Evolutionary conservation across 2,329 filamentous ascomycete genomes (phyloP), one percentile per base, ranked within the genome.

Genomic region (Fusarium bactridioides): DNA sequence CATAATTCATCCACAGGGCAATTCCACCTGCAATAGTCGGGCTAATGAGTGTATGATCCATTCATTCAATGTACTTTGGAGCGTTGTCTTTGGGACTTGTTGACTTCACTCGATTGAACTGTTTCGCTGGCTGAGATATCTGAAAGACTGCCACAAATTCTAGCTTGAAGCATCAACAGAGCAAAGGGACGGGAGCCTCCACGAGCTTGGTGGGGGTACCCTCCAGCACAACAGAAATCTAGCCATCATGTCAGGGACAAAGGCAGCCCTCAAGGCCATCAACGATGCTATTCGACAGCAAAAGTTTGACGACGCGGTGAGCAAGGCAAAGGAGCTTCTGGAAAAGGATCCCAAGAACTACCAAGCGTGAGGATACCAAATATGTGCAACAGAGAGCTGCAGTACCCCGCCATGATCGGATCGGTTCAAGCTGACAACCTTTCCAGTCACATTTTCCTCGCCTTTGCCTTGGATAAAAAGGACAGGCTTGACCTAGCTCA

Each of bases 401-500:
- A 67, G 33, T 57, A 70, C 72, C 55, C 64, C 64, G 58, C 70
- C 65, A 64, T 50, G 16, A 54, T 50, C 41, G 41, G 13, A 54
- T 50, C 41, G 41, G 13, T 38, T 41, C 53, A 54, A 61, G 63
- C 64, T 73, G 66, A 74, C 74, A 47, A 29, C 51, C 58, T 47
- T 37, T 50, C 23, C 67, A 94, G 92, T 31, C 89, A 93, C 73
- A 87, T 98, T n/a, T 97, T 98, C 79, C 85, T 97, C 23, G 96
- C 94, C 4, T 94, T 97, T 80, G 93, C 93, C 4, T 85, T 92
- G 50, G 94, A 97, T 80, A 96, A 94, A 80, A 88, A 92, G 69
- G 89, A 90, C 67, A 88, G 90, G 68, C 83, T 87, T 12, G 90
- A 92, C 11, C 92, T 94, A 44, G 91, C 96, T 1, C 94, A 96